Evolutionary conservation across 2,329 filamentous ascomycete species (phyloP).

Genomic region (Sporothrix pseudoabietina): DNA sequence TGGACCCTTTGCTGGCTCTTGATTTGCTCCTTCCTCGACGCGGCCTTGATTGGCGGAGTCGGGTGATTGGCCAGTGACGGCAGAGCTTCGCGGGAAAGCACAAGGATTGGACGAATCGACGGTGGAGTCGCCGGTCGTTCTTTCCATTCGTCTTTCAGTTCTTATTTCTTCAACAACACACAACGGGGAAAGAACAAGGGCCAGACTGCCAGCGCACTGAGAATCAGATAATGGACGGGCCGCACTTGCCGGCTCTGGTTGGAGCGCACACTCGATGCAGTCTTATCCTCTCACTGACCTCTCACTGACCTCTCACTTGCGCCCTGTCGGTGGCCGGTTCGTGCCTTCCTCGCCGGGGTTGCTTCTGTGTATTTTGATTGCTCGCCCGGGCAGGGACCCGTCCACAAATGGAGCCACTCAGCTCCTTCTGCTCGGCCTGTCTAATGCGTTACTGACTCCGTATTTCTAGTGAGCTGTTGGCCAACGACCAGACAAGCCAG

Average conservation of each 20-base stretch:
- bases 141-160: slow-evolving; percentile 19
- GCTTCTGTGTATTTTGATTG: slow-evolving; percentile 23
- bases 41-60: slow-evolving; percentile 39
- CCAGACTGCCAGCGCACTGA: slow-evolving; percentile 6
- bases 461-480: slow-evolving; percentile 17
- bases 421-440: slow-evolving; percentile 6
- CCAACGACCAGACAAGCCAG: slow-evolving; percentile 18
- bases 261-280: background rate
- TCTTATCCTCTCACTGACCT: background rate
- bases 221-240: background rate
- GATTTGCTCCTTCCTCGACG: slow-evolving; percentile 29
- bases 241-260: slow-evolving; percentile 7
- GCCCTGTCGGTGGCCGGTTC: slow-evolving; percentile 11
- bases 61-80: slow-evolving; percentile 38
- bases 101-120: slow-evolving; percentile 38
- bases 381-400: slow-evolving; percentile 8
- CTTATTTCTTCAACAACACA: slow-evolving; percentile 20
- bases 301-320: background rate
- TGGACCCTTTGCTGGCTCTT: slow-evolving; percentile 27
- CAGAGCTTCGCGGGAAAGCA: slow-evolving; percentile 27
- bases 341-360: slow-evolving; percentile 11
- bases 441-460: slow-evolving; percentile 9
- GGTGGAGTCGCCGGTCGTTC: slow-evolving; percentile 38
- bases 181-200: background rate
- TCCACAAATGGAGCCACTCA: slow-evolving; percentile 28